A percentile compares a stretch with the other conserved stretches of the same genome.
Evolutionary conservation across 768 basidiomycete genomes (phyloP).

Genomic region (Zangia roseola): DNA sequence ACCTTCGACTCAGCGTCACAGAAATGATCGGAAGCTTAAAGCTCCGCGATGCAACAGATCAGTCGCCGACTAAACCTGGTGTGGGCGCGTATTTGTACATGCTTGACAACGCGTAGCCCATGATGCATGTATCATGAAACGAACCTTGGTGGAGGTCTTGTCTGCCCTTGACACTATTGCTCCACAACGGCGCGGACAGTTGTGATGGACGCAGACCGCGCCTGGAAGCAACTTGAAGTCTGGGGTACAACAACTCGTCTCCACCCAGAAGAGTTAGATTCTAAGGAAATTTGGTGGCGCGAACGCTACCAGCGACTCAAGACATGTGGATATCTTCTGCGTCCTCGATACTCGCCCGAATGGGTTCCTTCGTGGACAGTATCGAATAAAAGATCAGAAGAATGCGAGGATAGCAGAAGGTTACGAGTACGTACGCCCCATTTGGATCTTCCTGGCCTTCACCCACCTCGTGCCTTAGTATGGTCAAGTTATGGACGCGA

Average conservation of each 20-base stretch:
- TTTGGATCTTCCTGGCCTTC: background rate
- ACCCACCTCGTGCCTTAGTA: background rate
- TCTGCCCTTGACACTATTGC: too few species aligned
- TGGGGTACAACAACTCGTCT: background rate
- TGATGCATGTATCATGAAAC: too few species aligned
- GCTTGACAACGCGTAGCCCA: background rate
- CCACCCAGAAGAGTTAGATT: conserved; percentile 8
- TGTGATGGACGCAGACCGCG: too few species aligned
- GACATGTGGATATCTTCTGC: conserved; percentile 8
- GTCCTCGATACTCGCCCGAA: conserved; percentile 10
- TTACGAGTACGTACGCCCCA: conserved; percentile 4
- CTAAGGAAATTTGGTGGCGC: conserved; percentile 12
- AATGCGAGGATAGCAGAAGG: background rate
- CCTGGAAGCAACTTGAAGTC: background rate
- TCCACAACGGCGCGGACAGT: too few species aligned
- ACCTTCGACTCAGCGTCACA: too few species aligned
- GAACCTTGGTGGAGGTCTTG: too few species aligned
- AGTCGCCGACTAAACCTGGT: background rate
- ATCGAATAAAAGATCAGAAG: background rate
- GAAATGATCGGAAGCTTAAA: background rate
- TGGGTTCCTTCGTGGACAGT: conserved; percentile 13
- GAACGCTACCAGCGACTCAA: conserved; percentile 5
- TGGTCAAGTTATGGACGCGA: conserved; percentile 27
- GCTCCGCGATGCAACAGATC: background rate
- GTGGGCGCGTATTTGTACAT: background rate